phyloP scores from a whole-genome alignment of 129 eudicot species.

The Artemisia tridentata region DNA sequence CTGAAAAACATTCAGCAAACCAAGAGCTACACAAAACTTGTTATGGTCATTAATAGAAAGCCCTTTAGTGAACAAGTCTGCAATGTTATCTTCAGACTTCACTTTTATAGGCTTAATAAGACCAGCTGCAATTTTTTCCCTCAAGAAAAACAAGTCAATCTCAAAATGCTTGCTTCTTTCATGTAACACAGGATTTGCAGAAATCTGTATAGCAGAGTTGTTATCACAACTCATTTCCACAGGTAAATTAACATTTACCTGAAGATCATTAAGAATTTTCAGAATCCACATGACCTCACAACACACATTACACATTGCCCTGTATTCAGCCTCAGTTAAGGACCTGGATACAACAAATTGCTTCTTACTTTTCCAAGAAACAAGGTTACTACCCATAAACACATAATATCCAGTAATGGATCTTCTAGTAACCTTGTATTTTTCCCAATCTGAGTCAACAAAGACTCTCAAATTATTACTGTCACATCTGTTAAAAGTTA shows the following conservation, averaged over 20 bases:
- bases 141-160: no score
- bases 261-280: neutral
- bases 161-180: no score
- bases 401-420: neutral
- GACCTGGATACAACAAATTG: neutral
- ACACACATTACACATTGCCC: neutral
- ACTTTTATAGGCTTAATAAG: no score
- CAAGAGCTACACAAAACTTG: no score
- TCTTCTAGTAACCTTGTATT: neutral
- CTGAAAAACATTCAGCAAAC: no score
- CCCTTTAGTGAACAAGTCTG: no score
- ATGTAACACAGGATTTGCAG: no score
- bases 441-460: neutral
- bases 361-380: neutral
- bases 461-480: no score
- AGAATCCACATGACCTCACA: neutral
- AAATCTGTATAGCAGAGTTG: neutral
- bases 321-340: neutral
- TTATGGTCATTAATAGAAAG: no score
- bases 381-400: neutral
- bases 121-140: no score
- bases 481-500: no score
- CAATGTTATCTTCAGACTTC: no score
- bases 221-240: neutral
- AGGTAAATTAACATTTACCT: neutral